These are phyloP conservation scores for Betula pendula DNA, from an alignment of 306 rosid species.

Conservation along the genomic window DNA sequence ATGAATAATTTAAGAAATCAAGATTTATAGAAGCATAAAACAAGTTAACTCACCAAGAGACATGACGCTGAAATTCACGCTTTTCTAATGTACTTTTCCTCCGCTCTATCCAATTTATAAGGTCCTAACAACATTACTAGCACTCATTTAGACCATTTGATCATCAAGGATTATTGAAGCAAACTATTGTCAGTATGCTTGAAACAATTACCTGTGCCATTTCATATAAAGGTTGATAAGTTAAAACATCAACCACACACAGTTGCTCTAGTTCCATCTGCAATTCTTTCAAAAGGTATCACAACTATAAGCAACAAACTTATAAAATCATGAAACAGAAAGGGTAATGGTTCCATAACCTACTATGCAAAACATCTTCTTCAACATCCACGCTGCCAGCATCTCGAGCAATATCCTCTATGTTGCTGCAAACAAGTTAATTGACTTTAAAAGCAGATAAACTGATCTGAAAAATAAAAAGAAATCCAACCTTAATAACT, in stretches of 20 bases:
- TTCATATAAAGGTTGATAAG: constrained; percentile 84
- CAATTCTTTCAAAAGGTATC: constrained; percentile 56
- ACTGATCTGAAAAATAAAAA: not conserved
- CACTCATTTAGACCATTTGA: constrained; percentile 24
- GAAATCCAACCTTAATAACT: constrained; percentile 15
- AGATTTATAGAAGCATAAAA: constrained; percentile 7
- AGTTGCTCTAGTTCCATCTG: constrained; percentile 75
- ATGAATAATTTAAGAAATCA: not conserved
- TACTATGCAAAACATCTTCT: constrained; percentile 79
- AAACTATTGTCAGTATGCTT: constrained; percentile 20
- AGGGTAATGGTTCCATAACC: constrained; percentile 39
- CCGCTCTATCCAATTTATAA: constrained; percentile 79
- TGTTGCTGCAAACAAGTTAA: constrained; percentile 66
- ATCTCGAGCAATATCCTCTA: constrained; percentile 89
- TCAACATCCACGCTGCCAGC: constrained; percentile 91
- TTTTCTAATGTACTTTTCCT: constrained; percentile 64
- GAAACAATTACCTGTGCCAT: constrained; percentile 67
- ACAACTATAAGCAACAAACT: constrained; percentile 33
- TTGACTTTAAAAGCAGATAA: constrained; percentile 17
- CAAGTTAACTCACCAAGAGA: constrained; percentile 64
- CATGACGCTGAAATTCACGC: constrained; percentile 83
- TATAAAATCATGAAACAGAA: constrained; percentile 11
- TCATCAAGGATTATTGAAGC: constrained; percentile 11
- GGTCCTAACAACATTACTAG: constrained; percentile 54
- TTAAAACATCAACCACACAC: constrained; percentile 47